Evolutionary conservation across 495 filamentous ascomycete species (phyloP).

Genomic region (Trichoderma erinaceum): DNA sequence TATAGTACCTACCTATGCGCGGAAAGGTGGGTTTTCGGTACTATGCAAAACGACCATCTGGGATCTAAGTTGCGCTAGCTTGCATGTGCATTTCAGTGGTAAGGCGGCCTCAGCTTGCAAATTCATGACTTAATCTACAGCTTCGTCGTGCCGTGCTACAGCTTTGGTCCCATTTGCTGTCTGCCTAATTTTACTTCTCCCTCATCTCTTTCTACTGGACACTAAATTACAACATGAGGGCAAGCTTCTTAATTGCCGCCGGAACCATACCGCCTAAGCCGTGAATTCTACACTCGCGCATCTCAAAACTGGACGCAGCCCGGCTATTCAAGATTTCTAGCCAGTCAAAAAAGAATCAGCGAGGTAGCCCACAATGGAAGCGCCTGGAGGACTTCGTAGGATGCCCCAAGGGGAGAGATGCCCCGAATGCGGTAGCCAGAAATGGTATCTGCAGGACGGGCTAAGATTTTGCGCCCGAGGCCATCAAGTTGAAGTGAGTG

Average conservation of each 20-base stretch:
- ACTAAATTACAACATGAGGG: not conserved
- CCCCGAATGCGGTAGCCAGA: slow-evolving; percentile 41
- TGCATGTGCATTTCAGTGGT: too few relatives aligned
- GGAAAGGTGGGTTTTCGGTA: too few relatives aligned
- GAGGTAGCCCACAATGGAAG: not conserved
- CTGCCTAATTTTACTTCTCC: not conserved
- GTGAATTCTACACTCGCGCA: not conserved
- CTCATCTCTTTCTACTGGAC: not conserved
- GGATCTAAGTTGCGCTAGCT: too few relatives aligned
- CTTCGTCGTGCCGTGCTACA: too few relatives aligned
- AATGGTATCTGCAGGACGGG: slow-evolving; percentile 45
- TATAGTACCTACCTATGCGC: too few relatives aligned
- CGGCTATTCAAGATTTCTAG: not conserved
- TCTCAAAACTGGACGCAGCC: not conserved
- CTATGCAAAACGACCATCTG: too few relatives aligned
- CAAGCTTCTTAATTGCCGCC: not conserved
- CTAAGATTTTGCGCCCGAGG: slow-evolving; percentile 48
- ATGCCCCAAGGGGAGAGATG: slow-evolving; percentile 40
- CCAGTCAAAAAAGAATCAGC: not conserved
- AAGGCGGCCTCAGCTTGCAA: too few relatives aligned
- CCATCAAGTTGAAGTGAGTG: slow-evolving; percentile 42
- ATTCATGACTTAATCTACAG: too few relatives aligned
- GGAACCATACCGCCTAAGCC: not conserved
- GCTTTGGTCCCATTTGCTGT: too few relatives aligned
- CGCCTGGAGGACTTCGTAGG: slow-evolving; percentile 17